Base-by-base conservation (phyloP, 352 stramenopile species). In the Globisporangium parvum region DNA sequence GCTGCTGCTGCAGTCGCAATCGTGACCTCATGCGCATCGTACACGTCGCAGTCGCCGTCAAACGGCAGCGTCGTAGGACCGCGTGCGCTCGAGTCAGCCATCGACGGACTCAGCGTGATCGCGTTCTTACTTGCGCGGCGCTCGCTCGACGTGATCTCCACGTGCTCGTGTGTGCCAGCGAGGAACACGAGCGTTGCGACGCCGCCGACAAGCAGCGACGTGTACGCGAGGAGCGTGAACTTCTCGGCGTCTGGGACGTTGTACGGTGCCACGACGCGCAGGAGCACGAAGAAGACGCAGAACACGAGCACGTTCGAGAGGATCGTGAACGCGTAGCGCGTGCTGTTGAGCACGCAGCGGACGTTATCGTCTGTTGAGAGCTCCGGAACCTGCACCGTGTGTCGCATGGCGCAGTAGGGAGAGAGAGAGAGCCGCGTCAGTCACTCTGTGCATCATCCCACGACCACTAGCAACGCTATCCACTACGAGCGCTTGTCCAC, bases 251-350 rank as follows among this genome's bases (percentile, higher is more conserved):
- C 81, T 0, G 83, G 80, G 2, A 84, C 79, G 41, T 79, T 80
- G 47, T 79, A 77, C 2, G 83, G 83, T 51, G 68, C 52, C 0
- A 91, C 76, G 18, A 79, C 59, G 26, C 75, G 54, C 11, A 93
- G 51, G 24, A 93, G 59, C 37, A 88, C 40, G 60, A 91, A 75
- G 47, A 93, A 93, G 10, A 87, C 74, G 50, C 75, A 80, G 55
- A 93, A 93, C 2, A 93, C 77, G 24, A 91, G 60, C 44, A 93
- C 83, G 53, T 94, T 94, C n/a, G 85, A 94, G 9, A 93, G 63
- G 51, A 94, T 93, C 33, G 85, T 94, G 59, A 88, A 91, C 8
- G 79, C 85, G 54, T 94, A 94, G 8, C 85, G 76, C 20, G 75
- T 88, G 57, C 75, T 87, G 69, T 93, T 94, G 24, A 94, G 67